Percentiles rank a stretch among this genome's conserved stretches.
Evolutionary conservation across 371 early-diverging fungal genomes (phyloP).

Genomic region (Mortierella sp.): DNA sequence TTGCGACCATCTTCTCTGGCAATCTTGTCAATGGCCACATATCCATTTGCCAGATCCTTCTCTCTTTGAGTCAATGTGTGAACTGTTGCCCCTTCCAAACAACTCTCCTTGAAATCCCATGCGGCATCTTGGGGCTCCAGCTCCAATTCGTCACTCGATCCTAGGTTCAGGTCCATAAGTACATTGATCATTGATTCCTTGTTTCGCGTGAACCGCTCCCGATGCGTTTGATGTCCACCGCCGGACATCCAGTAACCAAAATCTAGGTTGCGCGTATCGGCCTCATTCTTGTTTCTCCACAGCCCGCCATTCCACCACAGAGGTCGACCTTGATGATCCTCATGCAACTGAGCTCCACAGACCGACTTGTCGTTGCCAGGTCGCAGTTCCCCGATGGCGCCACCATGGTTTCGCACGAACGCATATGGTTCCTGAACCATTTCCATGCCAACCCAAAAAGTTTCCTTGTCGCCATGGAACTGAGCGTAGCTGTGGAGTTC

Average conservation of each 20-base stretch:
- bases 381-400: slow-evolving; percentile 67
- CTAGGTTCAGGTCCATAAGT: slow-evolving; percentile 23
- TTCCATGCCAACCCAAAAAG: slow-evolving; percentile 69
- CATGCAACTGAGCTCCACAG: slow-evolving; percentile 66
- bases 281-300: slow-evolving; percentile 60
- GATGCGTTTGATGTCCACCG: slow-evolving; percentile 45
- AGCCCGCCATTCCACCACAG: slow-evolving; percentile 68
- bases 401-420: slow-evolving; percentile 64
- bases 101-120: slow-evolving; percentile 47
- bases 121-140: slow-evolving; percentile 27
- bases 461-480: slow-evolving; percentile 69
- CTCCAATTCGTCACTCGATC: slow-evolving; percentile 13
- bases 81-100: slow-evolving; percentile 33
- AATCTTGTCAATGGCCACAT: slow-evolving; percentile 30
- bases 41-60: slow-evolving; percentile 30
- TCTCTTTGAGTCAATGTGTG: slow-evolving; percentile 13
- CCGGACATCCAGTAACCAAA: slow-evolving; percentile 55
- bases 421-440: slow-evolving; percentile 67
- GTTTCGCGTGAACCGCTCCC: slow-evolving; percentile 22
- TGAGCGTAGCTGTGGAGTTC: slow-evolving; percentile 59
- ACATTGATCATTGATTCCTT: slow-evolving; percentile 16
- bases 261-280: slow-evolving; percentile 50
- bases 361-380: slow-evolving; percentile 58
- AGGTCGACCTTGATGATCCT: slow-evolving; percentile 54
- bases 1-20: slow-evolving; percentile 42